Base-by-base conservation (phyloP, 2,329 filamentous ascomycete species). In the Calonectria crousiana region DNA sequence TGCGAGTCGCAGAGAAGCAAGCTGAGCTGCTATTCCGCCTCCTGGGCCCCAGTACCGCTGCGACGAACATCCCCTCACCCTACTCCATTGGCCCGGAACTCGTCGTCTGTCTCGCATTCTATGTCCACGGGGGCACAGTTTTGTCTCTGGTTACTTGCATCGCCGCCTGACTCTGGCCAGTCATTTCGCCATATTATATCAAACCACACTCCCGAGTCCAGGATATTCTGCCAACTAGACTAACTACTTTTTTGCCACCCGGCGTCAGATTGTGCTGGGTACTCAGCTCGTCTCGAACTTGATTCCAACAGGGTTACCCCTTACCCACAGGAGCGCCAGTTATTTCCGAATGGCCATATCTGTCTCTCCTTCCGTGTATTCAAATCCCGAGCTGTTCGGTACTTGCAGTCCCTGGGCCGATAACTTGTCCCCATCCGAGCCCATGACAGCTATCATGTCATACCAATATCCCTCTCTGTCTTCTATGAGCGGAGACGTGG, bases 391-490 rank as follows among this genome's bases (percentile, higher is more conserved):
- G 23, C 62, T 66, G 20, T 73, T 74, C 49, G 71, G 74, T 44
- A 26, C 65, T 70, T 51, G 38, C 34, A 71, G 65, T 51, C 44
- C 65, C 34, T 77, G 71, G 78, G 69, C 71, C 65, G 69, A 71
- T 41, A 49, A 67, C 34, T 49, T 75, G 38, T 64, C 74, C 49
- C 69, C 38, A 26, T 32, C 74, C 32, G 60, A 47, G 67, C 71
- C 74, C 67, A 79, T 80, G 76, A 74, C 75, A 67, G 70, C 64
- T 36, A 67, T 73, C 76, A 89, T 89, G 87, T 85, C 88, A 76
- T 88, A 89, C 79, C 87, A 88, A 76, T 90, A 89, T 79, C 85
- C 87, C 60, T 83, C 85, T 75, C 84, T 85, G 73, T 84, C 86
- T 76, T 83, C 83, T 68, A 84, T 83, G 80, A 83, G 83, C 79